Evolutionary conservation across 495 filamentous ascomycete genomes (phyloP), one percentile per base, ranked within the genome.

Genomic region (Neurospora sp.): DNA sequence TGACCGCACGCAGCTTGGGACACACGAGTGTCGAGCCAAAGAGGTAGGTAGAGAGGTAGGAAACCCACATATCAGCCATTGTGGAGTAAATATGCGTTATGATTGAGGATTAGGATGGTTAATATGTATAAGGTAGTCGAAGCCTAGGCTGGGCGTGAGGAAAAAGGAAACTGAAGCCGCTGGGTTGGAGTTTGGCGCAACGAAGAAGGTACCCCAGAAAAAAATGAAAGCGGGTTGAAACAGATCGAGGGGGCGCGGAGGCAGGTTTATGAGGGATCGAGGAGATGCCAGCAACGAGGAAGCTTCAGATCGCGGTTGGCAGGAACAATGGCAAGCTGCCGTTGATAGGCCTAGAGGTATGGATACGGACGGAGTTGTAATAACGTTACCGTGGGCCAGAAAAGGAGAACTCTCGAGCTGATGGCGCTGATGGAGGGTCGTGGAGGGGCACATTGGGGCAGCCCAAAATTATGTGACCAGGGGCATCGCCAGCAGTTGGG

Each of bases 31-130:
- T 18, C 53, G 31, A 10, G 53, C 27, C 53, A 65, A 37, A n/a
- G 20, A 39, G 4, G 42, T 14, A 31, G 14, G 61, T 14, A 35
- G 20, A 53, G 37, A 18, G 16, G 65, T 5, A 59, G 45, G 42
- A 42, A 74, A 76, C 79, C 48, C 73, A 81, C 79, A 81, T 81
- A 69, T 81, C 79, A 75, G 79, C 79, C 79, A 81, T 81, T 40
- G 74, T 77, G 70, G 75, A 72, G 73, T 71, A 75, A 16, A 18
- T 65, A 35, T 65, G 53, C 27, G 53, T 18, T 65, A 65, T 65
- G 27, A 37, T 35, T 65, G 53, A 65, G 14, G 27, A 65, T 65
- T 65, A 61, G 22, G 22, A 61, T 16, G 48, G 20, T 27, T 7
- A 65, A 18, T 65, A 65, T 31, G 53, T 53, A 61, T 35, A 65